Evolutionary conservation across 768 basidiomycete species (phyloP), one percentile per base, ranked within the genome.

Genomic region (Kwoniella europaea): DNA sequence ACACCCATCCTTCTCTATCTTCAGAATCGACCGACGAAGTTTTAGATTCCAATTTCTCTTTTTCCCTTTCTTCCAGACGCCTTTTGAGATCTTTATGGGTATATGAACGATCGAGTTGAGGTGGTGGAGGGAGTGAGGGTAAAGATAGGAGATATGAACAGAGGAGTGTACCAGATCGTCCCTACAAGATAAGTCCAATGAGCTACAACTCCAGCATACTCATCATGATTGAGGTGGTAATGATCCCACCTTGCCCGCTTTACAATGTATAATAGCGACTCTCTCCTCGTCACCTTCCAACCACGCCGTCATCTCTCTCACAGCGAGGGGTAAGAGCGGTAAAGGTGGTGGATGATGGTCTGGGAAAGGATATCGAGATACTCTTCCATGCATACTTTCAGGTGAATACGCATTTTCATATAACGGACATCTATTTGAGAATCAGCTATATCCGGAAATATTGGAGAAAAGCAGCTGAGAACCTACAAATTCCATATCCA

Each of bases 271-370:
- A 5, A 93, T 93, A 2, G 89, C 90, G 6, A 94, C 90, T 44
- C 90, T 85, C 3, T 91, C 87, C 1, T 86, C 84, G 10, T 89
- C 88, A 0, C 87, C 89, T 42, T 86, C 85, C 1, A 94, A 85
- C 92, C 92, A 94, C 9, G 86, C 83, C 46, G 86, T 86, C 82
- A 94, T 92, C 81, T 93, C 92, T 24, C 90, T 86, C 0, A 90
- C 89, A 6, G 89, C 87, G 12, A 94, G 86, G 20, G 91, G 88
- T 72, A 96, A 86, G 59, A 92, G 86, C 0, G 89, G 87, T 20
- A 94, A 84, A 0, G 93, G 93, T 1, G 93, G 92, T 4, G 91
- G 92, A 89, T 94, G 91, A 79, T 95, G 93, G 79, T 95, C 93
- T 22, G 93, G 93, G 79, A 92, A 94, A 0, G 93, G 93, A 78